Evolutionary conservation across 768 basidiomycete species (phyloP), one percentile per base, ranked within the genome.

Genomic region (Lactifluus echinatus): DNA sequence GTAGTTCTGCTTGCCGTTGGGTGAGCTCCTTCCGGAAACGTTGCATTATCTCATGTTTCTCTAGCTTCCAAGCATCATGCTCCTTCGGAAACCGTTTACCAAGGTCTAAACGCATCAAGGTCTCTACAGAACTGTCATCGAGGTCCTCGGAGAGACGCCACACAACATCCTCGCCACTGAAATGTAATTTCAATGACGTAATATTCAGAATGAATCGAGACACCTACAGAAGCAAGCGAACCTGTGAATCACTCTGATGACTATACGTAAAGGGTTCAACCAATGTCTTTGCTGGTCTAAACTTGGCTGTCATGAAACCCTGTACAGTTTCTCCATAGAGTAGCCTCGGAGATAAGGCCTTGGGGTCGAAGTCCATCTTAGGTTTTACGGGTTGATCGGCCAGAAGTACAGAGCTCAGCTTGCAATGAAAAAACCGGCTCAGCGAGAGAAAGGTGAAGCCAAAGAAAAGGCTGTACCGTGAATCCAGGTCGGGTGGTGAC

Each of bases 401-500:
- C n/a, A n/a, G n/a, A n/a, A n/a, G n/a, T n/a, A n/a, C n/a, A n/a
- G n/a, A n/a, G n/a, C n/a, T n/a, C n/a, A n/a, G n/a, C n/a, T n/a
- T n/a, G n/a, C n/a, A n/a, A n/a, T n/a, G n/a, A n/a, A n/a, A n/a
- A n/a, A n/a, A n/a, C n/a, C n/a, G n/a, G n/a, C n/a, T n/a, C n/a
- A n/a, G 0, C 1, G 29, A 31, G 31, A 44, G 31, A 40, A 17
- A 23, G 28, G 6, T 4, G 4, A 14, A 3, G 1, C 4, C 1
- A 2, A 0, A 2, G 1, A 23, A 19, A 37, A 24, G 3, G 45
- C n/a, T 45, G 70, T 63, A 81, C 82, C 61, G 65, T 69, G 59
- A 82, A 81, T 0, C 81, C 81, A 2, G 68, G 66, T 17, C 70
- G 70, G 8, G 69, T 66, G 4, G 66, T 63, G 4, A 81, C 79